Conservation (phyloP, 2,329 filamentous ascomycete species). For the Nemania diffusa region DNA sequence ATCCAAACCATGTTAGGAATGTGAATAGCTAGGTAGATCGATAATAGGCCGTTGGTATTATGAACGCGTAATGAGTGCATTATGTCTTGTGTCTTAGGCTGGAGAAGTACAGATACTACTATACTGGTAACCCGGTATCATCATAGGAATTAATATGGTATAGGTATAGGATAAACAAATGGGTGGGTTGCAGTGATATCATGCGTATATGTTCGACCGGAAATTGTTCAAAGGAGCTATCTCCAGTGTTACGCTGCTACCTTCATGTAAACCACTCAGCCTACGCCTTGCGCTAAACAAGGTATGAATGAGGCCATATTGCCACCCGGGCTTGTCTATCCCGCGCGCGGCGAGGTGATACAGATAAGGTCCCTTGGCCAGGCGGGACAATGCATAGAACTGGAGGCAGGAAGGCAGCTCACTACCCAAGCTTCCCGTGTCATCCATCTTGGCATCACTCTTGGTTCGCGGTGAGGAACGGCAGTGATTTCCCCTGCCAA, state of each 20-base stretch:
- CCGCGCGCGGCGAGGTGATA: background rate
- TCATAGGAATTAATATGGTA: constrained; percentile 6
- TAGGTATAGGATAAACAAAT: background rate
- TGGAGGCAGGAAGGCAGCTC: background rate
- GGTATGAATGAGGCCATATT: constrained; percentile 6
- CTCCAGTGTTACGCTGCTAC: too few relatives aligned
- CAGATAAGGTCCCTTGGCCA: constrained; percentile 13
- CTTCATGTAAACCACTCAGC: constrained; percentile 6
- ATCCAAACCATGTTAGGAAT: constrained; percentile 31
- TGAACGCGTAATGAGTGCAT: background rate
- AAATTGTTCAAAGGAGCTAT: too few relatives aligned
- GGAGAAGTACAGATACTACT: background rate
- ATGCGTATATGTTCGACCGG: background rate
- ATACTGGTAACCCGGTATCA: background rate
- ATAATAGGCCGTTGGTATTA: constrained; percentile 4
- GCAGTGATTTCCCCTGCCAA: constrained; percentile 34
- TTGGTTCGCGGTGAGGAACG: constrained; percentile 7
- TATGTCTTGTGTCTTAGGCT: background rate
- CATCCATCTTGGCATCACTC: constrained; percentile 22
- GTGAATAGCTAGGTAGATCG: constrained; percentile 11
- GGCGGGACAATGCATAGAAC: constrained; percentile 13
- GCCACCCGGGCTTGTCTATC: background rate
- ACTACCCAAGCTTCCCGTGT: constrained; percentile 4
- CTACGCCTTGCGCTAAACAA: constrained; percentile 8
- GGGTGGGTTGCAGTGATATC: constrained; percentile 16